Percentiles rank a stretch among this genome's conserved stretches.
These are phyloP conservation scores for Scheffersomyces titani DNA, from an alignment of 1,139 yeast genomes.

Conservation along the genomic window DNA sequence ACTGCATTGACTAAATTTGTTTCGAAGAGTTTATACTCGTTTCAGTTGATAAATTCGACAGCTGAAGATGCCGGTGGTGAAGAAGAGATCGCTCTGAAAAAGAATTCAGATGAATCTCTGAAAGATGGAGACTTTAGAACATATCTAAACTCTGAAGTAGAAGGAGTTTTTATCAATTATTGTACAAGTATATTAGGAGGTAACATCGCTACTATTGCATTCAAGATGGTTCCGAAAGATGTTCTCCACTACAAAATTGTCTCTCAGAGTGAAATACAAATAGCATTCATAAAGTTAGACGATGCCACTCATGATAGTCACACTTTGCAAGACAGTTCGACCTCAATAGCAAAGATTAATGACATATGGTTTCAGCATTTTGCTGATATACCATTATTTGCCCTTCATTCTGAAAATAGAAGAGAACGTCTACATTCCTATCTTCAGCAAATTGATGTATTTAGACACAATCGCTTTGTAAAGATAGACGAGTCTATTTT, in stretches of 20 bases:
- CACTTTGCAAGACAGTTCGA: constrained; percentile 1
- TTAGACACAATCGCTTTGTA: constrained; percentile 17
- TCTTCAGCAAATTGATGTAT: constrained; percentile 16
- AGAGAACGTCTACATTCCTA: constrained; percentile 11
- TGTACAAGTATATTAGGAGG: constrained; percentile 22
- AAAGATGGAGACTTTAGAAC: constrained; percentile 12
- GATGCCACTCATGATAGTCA: constrained; percentile 2
- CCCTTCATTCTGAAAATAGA: neutral
- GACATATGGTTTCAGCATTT: constrained; percentile 17
- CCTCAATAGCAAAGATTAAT: constrained; percentile 17
- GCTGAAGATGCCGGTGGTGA: constrained; percentile 19
- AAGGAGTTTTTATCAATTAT: constrained; percentile 29
- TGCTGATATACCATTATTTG: constrained; percentile 23
- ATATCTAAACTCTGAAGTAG: constrained; percentile 23
- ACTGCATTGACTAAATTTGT: constrained; percentile 17
- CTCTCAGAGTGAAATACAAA: constrained; percentile 25
- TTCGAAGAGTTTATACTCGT: constrained; percentile 23
- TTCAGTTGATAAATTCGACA: constrained; percentile 26
- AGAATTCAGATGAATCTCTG: neutral
- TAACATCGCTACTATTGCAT: constrained; percentile 27
- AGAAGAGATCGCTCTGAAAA: neutral
- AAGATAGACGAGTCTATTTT: constrained; percentile 4
- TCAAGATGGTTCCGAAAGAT: constrained; percentile 30
- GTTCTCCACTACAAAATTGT: constrained; percentile 30
- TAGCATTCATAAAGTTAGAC: constrained; percentile 16